A percentile compares a stretch with the other conserved stretches of the same genome.
These are phyloP conservation scores for Acanthamoeba royreba DNA, from an alignment of 208 protist species.

Conservation along the genomic window DNA sequence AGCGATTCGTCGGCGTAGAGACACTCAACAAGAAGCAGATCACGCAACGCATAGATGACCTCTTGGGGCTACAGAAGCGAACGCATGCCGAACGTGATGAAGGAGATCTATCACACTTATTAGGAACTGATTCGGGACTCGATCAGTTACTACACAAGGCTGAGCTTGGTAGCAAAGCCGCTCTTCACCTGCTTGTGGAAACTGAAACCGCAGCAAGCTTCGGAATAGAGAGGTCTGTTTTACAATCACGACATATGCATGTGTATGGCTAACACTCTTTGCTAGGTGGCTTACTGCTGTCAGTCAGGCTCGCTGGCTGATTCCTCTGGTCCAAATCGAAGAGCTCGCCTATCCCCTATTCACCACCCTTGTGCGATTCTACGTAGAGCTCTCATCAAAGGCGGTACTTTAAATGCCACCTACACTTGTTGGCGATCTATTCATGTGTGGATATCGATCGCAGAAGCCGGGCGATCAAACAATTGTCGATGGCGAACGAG, in stretches of 20 bases:
- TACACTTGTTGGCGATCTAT: background rate
- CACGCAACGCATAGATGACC: background rate
- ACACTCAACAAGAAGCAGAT: background rate
- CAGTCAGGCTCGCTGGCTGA: background rate
- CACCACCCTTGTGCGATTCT: background rate
- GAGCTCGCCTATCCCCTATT: background rate
- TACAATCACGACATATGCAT: too few species aligned
- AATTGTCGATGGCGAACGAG: background rate
- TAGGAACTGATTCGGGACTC: background rate
- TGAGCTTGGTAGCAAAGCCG: background rate
- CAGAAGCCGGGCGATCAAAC: background rate
- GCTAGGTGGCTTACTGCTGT: background rate
- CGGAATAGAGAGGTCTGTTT: background rate
- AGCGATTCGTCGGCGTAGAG: background rate
- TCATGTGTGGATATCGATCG: background rate
- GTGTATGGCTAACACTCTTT: background rate
- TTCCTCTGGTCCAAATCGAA: background rate
- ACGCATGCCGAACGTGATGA: background rate
- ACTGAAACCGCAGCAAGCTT: background rate
- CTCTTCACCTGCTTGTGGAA: background rate
- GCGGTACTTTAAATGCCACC: too few species aligned
- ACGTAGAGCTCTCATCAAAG: too few species aligned
- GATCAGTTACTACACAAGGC: background rate
- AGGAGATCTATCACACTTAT: background rate
- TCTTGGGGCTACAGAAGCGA: background rate